Base-by-base conservation (phyloP, 2,329 filamentous ascomycete species). In the Didymella pinodella region DNA sequence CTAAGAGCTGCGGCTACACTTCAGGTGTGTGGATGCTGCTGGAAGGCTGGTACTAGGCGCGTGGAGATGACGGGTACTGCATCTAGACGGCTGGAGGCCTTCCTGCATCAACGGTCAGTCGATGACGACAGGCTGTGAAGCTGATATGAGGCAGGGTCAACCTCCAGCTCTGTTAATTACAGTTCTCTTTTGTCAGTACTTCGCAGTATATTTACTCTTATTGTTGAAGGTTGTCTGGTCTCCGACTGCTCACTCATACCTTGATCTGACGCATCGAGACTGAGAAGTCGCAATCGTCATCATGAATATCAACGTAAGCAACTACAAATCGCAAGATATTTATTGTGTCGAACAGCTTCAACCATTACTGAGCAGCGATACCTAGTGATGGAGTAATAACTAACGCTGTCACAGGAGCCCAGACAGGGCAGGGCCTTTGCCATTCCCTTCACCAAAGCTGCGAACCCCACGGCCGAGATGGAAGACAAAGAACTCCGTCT, bases 361-460 rank as follows among this genome's bases (percentile, higher is more conserved):
- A 40, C 20, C 36, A 4, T 10, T 20, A 8, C 6, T 20, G 3
- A 34, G n/a, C 8, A 20, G 36, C 12, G 11, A 11, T 10, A 40
- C 7, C 7, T 8, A 20, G 20, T 7, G 36, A 18, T 7, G 7
- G 36, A 45, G 14, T 8, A 45, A 0, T 12, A 2, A 29, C 46
- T 48, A 18, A 49, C 11, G 11, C 20, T 6, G 5, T 28, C 1
- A 40, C 7, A 65, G 63, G 50, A 63, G 40, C 63, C 63, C 12
- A 46, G 57, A 1, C 63, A 63, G 36, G 61, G 63, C 38, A 51
- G 56, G 25, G 63, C 63, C 43, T 63, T 65, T 18, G 57, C 63
- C 2, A 45, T 65, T 3, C 63, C 61, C 28, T 65, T 65, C 50
- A 65, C 61, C 18, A 61, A 54, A 18, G 61, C 63, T 2, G 63